Evolutionary conservation across 208 protist species (phyloP).

Genomic region (Trypanosoma caninum): DNA sequence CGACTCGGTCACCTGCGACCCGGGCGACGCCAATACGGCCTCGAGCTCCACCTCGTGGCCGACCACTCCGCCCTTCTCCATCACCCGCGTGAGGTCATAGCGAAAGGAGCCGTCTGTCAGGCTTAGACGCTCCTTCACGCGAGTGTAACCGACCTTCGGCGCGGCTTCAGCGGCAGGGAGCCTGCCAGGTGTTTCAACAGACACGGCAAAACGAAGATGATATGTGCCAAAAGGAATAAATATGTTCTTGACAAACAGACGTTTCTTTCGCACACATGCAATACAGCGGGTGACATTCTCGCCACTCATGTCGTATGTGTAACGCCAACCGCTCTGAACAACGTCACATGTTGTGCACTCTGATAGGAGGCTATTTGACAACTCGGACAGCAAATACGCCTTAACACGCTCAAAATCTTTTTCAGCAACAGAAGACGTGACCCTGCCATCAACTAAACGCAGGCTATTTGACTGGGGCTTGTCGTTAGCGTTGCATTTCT

Average conservation of each 20-base stretch:
- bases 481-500: background rate
- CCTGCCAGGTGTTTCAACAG: conserved; percentile 17
- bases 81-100: conserved; percentile 68
- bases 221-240: conserved; percentile 46
- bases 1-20: conserved; percentile 36
- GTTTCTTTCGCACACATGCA: conserved; percentile 45
- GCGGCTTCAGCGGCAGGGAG: background rate
- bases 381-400: conserved; percentile 4
- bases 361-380: background rate
- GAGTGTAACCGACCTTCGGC: conserved; percentile 25
- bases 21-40: conserved; percentile 31
- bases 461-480: background rate
- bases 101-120: conserved; percentile 36
- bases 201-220: conserved; percentile 66
- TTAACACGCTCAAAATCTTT: conserved; percentile 41
- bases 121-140: conserved; percentile 51
- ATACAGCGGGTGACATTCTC: conserved; percentile 16
- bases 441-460: conserved; percentile 14
- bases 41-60: conserved; percentile 83
- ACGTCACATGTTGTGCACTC: conserved; percentile 49
- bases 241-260: conserved; percentile 61
- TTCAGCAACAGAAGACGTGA: conserved; percentile 13
- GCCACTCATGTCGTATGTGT: conserved; percentile 36
- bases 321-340: conserved; percentile 29
- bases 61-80: conserved; percentile 4